Evolutionary conservation across 2,329 filamentous ascomycete species (phyloP), one percentile per base, ranked within the genome.

Genomic region (Drechslerella stenobrocha): DNA sequence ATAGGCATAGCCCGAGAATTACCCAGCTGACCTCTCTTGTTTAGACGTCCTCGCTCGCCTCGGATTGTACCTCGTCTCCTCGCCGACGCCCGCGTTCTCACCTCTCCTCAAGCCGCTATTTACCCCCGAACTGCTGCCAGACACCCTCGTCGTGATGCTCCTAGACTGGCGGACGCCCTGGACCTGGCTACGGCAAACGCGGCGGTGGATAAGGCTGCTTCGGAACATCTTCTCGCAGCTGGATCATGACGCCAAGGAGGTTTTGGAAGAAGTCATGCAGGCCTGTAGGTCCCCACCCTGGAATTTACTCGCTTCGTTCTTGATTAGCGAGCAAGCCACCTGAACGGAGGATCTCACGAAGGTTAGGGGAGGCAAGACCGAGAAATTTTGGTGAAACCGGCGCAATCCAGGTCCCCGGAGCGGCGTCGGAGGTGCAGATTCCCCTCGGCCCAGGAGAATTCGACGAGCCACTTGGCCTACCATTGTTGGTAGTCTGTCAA

Each of bases 121-220:
- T 67, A 95, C 88, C 15, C 86, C 89, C 42, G 84, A 89, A 76
- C 87, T 89, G 4, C 87, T 96, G 74, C 86, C 89, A 26, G 87
- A 95, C 76, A 95, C 89, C 46, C 82, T 95, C 67, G 83, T 97
- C 70, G 88, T 95, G 70, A 85, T 98, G 73, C 80, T 98, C n/a
- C 81, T 98, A 42, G 91, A 96, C 79, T 98, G 93, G 93, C 87
- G 88, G 63, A 85, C 93, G 75, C 93, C 93, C 11, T 96, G 93
- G 85, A 81, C 85, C 70, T 98, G 95, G 90, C 82, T 96, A 74
- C 84, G 89, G 64, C 87, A 96, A 77, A 80, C 98, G 60, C 84
- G 89, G 74, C 87, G 88, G 75, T 98, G 93, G 93, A 85, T 97
- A 69, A 82, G 90, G 45, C 82, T 97, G 24, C 79, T 98, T 71